Conservation (phyloP, 1,139 yeast species). For the Hemisphaericaspora subhashii region DNA sequence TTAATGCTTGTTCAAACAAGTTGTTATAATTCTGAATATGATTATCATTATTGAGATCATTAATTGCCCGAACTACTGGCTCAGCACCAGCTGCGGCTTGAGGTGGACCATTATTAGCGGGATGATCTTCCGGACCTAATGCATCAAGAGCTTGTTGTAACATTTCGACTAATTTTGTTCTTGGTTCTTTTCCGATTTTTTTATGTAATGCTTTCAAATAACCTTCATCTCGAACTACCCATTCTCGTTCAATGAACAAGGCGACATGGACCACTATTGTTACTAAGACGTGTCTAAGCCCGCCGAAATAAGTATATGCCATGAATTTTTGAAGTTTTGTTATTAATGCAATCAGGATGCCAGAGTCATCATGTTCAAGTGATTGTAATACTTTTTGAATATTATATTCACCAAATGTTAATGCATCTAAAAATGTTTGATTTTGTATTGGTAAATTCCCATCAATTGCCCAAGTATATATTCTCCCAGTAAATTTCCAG, state of each 20-base stretch:
- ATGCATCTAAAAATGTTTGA: slow-evolving; percentile 35
- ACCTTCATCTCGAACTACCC: slow-evolving; percentile 72
- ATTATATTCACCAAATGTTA: slow-evolving; percentile 49
- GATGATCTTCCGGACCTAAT: slow-evolving; percentile 23
- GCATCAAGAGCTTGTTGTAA: slow-evolving; percentile 32
- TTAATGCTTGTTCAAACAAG: slow-evolving; percentile 20
- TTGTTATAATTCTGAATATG: slow-evolving; percentile 11
- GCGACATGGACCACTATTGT: slow-evolving; percentile 46
- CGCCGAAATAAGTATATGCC: slow-evolving; percentile 41
- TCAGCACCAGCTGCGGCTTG: too few species aligned
- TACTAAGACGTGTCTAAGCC: slow-evolving; percentile 37
- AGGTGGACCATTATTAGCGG: too few species aligned
- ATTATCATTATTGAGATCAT: slow-evolving; percentile 28
- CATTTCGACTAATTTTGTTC: slow-evolving; percentile 42
- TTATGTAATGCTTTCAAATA: slow-evolving; percentile 54
- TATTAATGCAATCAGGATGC: slow-evolving; percentile 12
- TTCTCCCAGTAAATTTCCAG: slow-evolving; percentile 53
- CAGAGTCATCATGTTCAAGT: slow-evolving; percentile 3
- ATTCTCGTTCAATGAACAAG: slow-evolving; percentile 61
- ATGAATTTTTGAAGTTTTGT: slow-evolving; percentile 24
- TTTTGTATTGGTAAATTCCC: slow-evolving; percentile 45
- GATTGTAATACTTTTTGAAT: slow-evolving; percentile 13
- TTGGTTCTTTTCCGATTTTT: slow-evolving; percentile 59
- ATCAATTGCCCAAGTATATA: slow-evolving; percentile 56
- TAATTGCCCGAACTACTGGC: slow-evolving; percentile 32